Evolutionary conservation across 495 filamentous ascomycete species (phyloP).

Genomic region (Monascus purpureus): DNA sequence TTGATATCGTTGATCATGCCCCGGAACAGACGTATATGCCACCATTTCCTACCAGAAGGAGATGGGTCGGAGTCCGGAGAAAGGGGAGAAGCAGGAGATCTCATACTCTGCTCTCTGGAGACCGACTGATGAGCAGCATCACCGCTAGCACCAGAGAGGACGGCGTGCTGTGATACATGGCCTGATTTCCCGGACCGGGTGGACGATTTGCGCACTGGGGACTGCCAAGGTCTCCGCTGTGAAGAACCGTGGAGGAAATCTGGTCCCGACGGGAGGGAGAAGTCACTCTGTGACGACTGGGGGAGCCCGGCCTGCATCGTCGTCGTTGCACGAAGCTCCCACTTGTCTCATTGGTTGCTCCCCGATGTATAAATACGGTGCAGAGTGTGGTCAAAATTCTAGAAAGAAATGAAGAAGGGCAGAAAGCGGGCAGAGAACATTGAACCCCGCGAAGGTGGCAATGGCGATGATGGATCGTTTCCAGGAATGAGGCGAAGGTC

Average conservation of each 20-base stretch:
- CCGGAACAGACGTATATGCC: conserved; percentile 41
- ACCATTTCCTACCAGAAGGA: conserved; percentile 32
- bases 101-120: conserved; percentile 1
- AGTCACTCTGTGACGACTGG: conserved; percentile 9
- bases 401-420: no score
- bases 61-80: conserved; percentile 1
- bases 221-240: conserved; percentile 21
- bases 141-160: no score
- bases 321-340: no score
- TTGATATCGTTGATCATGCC: conserved; percentile 65
- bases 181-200: conserved; percentile 8
- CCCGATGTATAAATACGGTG: no score
- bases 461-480: no score
- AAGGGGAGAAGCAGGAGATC: conserved; percentile 3
- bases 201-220: conserved; percentile 13
- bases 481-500: no score
- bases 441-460: no score
- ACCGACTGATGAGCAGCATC: background rate
- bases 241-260: conserved; percentile 13
- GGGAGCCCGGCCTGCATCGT: conserved; percentile 4
- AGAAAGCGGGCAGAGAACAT: no score
- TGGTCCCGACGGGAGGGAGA: conserved; percentile 10
- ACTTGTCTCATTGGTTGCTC: background rate
- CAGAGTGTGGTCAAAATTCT: no score
- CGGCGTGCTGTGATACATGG: conserved; percentile 2